These are phyloP conservation scores for Ogataea henricii DNA, from an alignment of 805 yeast genomes.

Conservation along the genomic window DNA sequence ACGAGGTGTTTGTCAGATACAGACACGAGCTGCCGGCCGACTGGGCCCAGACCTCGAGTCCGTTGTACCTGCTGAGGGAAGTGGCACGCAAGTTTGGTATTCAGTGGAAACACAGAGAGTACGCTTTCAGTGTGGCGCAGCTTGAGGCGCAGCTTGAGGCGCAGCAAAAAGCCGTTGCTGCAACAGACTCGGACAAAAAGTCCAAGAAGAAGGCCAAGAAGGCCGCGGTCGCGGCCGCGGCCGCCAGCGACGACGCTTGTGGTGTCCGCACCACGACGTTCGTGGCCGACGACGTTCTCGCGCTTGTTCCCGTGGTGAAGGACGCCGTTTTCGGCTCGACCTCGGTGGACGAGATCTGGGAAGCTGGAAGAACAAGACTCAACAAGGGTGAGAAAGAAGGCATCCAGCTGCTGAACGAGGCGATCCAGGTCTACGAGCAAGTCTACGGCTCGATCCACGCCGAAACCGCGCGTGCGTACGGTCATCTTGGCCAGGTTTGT, in stretches of 20 bases:
- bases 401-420: slow-evolving; percentile 63
- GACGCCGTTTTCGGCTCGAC: slow-evolving; percentile 66
- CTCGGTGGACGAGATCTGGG: slow-evolving; percentile 74
- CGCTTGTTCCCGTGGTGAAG: slow-evolving; percentile 76
- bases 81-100: slow-evolving; percentile 80
- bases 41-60: slow-evolving; percentile 46
- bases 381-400: slow-evolving; percentile 53
- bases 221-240: no score
- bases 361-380: slow-evolving; percentile 50
- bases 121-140: slow-evolving; percentile 48
- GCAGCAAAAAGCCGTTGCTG: slow-evolving; percentile 30
- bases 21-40: slow-evolving; percentile 54
- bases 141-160: slow-evolving; percentile 34
- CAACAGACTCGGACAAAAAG: slow-evolving; percentile 23
- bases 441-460: slow-evolving; percentile 80
- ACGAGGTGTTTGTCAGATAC: slow-evolving; percentile 62
- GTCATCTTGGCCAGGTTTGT: slow-evolving; percentile 65
- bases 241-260: no score
- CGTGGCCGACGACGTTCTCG: slow-evolving; percentile 60
- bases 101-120: slow-evolving; percentile 67
- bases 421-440: slow-evolving; percentile 75
- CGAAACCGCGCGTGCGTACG: slow-evolving; percentile 72
- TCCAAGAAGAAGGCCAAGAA: slow-evolving; percentile 34
- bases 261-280: slow-evolving; percentile 46
- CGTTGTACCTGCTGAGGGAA: slow-evolving; percentile 58